phyloP scores from a whole-genome alignment of 1,139 yeast species.

The Sugiyamaella sp. region DNA sequence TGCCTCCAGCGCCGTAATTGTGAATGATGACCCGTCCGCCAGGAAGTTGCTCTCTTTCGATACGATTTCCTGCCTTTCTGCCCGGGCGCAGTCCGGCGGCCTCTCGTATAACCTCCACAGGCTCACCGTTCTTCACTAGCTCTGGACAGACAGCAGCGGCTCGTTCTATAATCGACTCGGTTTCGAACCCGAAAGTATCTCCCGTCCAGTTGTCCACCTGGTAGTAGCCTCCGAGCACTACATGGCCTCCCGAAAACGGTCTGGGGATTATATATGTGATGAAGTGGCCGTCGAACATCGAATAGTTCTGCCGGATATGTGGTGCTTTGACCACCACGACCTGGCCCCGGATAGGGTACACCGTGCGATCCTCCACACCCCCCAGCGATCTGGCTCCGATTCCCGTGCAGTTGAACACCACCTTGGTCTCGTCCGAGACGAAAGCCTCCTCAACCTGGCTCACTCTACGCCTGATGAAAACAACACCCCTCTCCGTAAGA shows the following conservation, averaged over 20 bases:
- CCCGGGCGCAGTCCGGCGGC: constrained; percentile 73
- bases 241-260: constrained; percentile 61
- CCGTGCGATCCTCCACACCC: constrained; percentile 57
- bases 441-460: constrained; percentile 61
- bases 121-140: constrained; percentile 48
- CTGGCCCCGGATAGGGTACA: constrained; percentile 71
- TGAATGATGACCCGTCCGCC: constrained; percentile 52
- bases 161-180: constrained; percentile 60
- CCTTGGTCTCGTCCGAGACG: constrained; percentile 41
- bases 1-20: constrained; percentile 77
- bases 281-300: constrained; percentile 29
- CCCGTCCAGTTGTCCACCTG: constrained; percentile 62
- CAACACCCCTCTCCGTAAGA: constrained; percentile 53
- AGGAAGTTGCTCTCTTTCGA: constrained; percentile 51
- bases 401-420: constrained; percentile 72
- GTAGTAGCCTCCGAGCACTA: constrained; percentile 68
- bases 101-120: constrained; percentile 50
- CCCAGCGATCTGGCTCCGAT: constrained; percentile 60
- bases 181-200: constrained; percentile 56
- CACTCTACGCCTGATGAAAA: constrained; percentile 49
- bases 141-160: constrained; percentile 59
- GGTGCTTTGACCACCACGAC: constrained; percentile 62
- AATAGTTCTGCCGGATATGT: constrained; percentile 36
- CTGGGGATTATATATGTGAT: constrained; percentile 65
- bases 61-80: constrained; percentile 67